These are phyloP conservation scores for Kodamaea kaohsiungensis DNA, from an alignment of 805 yeast genomes.

Conservation along the genomic window DNA sequence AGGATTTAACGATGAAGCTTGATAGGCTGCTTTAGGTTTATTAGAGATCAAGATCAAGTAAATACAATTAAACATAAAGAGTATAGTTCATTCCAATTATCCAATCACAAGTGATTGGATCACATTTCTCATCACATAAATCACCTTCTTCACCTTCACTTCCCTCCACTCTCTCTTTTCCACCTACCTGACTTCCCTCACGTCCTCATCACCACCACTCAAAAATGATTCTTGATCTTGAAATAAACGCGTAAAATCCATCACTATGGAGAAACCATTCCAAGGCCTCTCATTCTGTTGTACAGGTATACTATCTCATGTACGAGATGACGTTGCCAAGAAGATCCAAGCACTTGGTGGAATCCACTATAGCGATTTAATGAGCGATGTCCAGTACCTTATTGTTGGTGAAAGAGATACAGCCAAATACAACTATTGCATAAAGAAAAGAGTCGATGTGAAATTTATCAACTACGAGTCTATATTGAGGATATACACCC, in stretches of 20 bases:
- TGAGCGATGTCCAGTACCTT: constrained; percentile 59
- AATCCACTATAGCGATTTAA: constrained; percentile 51
- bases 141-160: no score
- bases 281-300: constrained; percentile 54
- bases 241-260: neutral
- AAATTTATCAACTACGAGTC: constrained; percentile 51
- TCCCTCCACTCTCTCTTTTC: neutral
- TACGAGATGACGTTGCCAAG: constrained; percentile 43
- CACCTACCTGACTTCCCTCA: neutral
- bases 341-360: constrained; percentile 63
- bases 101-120: no score
- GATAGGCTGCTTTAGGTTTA: no score
- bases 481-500: constrained; percentile 44
- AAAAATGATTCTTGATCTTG: neutral
- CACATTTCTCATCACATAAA: no score
- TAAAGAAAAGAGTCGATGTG: constrained; percentile 55
- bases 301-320: constrained; percentile 48
- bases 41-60: no score
- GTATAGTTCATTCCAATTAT: no score
- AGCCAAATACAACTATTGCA: constrained; percentile 55
- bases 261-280: constrained; percentile 35
- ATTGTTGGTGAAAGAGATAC: constrained; percentile 60
- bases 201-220: no score
- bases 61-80: no score
- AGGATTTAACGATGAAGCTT: no score